A percentile compares a stretch with the other conserved stretches of the same genome.
Evolutionary conservation across 192 early-diverging fungal genomes (phyloP).

Genomic region (Coemansia sp.): DNA sequence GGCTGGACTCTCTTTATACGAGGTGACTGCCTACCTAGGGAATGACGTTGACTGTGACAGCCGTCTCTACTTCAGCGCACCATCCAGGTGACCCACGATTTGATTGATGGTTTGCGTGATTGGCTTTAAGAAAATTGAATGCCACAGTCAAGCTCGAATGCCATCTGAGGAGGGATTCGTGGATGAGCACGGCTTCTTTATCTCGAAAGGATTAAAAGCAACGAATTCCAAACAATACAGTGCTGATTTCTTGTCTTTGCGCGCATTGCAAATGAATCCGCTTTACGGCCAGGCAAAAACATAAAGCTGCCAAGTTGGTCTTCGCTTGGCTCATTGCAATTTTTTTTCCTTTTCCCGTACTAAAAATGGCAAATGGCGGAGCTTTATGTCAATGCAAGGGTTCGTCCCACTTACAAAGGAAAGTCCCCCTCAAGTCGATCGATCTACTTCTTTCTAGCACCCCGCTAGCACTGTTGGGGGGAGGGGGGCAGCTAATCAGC

Average conservation of each 20-base stretch:
- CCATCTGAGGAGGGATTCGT: not conserved
- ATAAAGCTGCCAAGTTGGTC: not conserved
- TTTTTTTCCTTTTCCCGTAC: not conserved
- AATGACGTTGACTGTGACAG: no score
- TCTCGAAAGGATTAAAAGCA: not conserved
- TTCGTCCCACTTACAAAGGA: not conserved
- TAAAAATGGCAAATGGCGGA: not conserved
- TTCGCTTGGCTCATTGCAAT: not conserved
- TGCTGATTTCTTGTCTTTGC: not conserved
- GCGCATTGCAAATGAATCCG: not conserved
- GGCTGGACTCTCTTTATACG: not conserved
- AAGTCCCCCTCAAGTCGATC: not conserved
- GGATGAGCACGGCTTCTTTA: not conserved
- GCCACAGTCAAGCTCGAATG: not conserved
- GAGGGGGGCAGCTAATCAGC: not conserved
- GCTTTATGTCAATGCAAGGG: constrained; percentile 3
- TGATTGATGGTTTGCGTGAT: not conserved
- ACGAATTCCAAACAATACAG: not conserved
- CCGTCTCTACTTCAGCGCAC: not conserved
- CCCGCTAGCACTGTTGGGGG: not conserved
- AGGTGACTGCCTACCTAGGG: no score
- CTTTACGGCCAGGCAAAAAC: not conserved
- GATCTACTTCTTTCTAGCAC: not conserved
- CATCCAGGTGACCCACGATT: not conserved
- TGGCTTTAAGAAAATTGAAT: not conserved